Conservation (phyloP, 106 monocot genomes). For the Acorus calamus region DNA sequence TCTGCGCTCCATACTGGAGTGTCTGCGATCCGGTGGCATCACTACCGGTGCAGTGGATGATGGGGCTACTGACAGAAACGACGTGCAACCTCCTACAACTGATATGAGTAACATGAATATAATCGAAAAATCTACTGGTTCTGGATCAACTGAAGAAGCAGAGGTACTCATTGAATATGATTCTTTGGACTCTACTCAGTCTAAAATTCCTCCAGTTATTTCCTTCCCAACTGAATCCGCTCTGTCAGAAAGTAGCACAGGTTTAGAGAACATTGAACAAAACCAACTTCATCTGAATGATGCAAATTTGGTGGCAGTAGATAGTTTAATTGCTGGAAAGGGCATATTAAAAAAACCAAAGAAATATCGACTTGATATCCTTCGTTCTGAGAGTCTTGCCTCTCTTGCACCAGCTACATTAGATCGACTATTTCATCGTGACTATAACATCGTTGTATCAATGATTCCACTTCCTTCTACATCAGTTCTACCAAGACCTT, state of each 20-base stretch:
- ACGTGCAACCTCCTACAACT: slow-evolving; percentile 7
- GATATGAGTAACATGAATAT: slow-evolving; percentile 13
- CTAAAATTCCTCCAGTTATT: slow-evolving; percentile 8
- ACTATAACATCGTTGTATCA: slow-evolving; percentile 92
- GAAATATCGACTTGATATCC: slow-evolving; percentile 73
- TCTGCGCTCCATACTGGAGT: slow-evolving; percentile 82
- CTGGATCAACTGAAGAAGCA: slow-evolving; percentile 11
- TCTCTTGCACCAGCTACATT: slow-evolving; percentile 74
- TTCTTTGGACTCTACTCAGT: background rate
- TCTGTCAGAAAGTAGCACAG: slow-evolving; percentile 4
- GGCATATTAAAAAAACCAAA: slow-evolving; percentile 37
- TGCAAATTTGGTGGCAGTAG: background rate
- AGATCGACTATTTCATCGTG: slow-evolving; percentile 71
- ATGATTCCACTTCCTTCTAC: slow-evolving; percentile 96
- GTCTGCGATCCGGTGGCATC: slow-evolving; percentile 81
- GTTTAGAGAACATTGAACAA: background rate
- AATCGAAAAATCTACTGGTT: slow-evolving; percentile 7
- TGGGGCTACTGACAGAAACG: slow-evolving; percentile 13
- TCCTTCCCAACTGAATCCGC: slow-evolving; percentile 2
- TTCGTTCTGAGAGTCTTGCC: slow-evolving; percentile 96
- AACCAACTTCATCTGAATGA: slow-evolving; percentile 14
- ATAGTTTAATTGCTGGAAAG: slow-evolving; percentile 14
- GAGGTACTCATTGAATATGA: slow-evolving; percentile 5
- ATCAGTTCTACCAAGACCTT: slow-evolving; percentile 76
- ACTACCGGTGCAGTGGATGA: slow-evolving; percentile 16